phyloP scores from a whole-genome alignment of 192 early-diverging fungal genomes.

The Powellomyces hirtus region DNA sequence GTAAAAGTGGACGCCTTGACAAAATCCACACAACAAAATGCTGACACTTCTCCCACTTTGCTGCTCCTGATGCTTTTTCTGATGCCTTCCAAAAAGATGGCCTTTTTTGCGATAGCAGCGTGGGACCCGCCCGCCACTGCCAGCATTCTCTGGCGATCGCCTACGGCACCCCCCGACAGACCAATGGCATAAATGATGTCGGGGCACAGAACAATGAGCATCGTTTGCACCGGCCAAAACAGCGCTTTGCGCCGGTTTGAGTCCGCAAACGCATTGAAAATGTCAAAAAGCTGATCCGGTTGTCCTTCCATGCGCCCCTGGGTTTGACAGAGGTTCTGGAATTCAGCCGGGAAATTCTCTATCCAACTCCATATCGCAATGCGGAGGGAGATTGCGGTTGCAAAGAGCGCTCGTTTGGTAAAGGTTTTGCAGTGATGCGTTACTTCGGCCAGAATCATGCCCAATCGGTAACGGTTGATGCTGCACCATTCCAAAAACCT shows the following conservation, averaged over 20 bases:
- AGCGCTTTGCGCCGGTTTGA: constrained; percentile 61
- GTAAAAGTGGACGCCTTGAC: constrained; percentile 72
- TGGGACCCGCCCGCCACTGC: neutral
- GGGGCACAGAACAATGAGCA: constrained; percentile 84
- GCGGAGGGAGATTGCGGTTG: constrained; percentile 73
- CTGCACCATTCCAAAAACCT: constrained; percentile 83
- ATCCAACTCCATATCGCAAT: constrained; percentile 94
- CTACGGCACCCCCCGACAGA: neutral
- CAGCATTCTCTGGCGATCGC: constrained; percentile 8
- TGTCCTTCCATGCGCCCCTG: constrained; percentile 47
- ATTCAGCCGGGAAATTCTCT: constrained; percentile 79
- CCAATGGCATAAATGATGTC: constrained; percentile 67
- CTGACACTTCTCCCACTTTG: constrained; percentile 63
- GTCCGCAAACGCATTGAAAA: constrained; percentile 61
- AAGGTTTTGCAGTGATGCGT: constrained; percentile 27
- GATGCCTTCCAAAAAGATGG: constrained; percentile 31
- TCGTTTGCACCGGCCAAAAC: constrained; percentile 85
- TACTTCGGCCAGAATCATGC: constrained; percentile 37
- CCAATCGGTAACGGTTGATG: constrained; percentile 72
- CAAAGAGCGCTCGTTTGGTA: constrained; percentile 60
- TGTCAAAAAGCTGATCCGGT: constrained; percentile 77
- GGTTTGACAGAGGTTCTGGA: constrained; percentile 69
- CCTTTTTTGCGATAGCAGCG: constrained; percentile 26
- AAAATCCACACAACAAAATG: constrained; percentile 72
- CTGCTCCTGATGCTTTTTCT: constrained; percentile 25